phyloP scores from a whole-genome alignment of 257 asterid species.

The Nicotiana attenuata region DNA sequence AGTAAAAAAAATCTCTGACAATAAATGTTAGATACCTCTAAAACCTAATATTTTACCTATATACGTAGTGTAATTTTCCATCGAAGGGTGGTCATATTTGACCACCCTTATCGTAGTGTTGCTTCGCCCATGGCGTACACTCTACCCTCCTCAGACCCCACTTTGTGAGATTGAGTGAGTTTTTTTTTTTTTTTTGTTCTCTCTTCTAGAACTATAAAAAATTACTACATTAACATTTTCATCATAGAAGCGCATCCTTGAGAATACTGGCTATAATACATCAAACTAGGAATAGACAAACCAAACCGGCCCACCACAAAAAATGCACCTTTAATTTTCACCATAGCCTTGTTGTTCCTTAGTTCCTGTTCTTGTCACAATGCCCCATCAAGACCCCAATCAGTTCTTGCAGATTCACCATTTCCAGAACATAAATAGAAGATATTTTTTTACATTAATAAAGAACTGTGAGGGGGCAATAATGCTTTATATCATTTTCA shows the following conservation, averaged over 20 bases:
- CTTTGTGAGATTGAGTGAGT: too few relatives aligned
- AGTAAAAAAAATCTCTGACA: too few relatives aligned
- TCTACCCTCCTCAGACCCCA: too few relatives aligned
- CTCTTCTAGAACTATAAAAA: not conserved
- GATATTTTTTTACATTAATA: not conserved
- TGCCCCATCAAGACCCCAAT: not conserved
- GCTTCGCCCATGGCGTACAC: too few relatives aligned
- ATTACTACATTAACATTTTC: not conserved
- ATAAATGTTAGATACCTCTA: too few relatives aligned
- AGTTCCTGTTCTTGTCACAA: slow-evolving; percentile 8
- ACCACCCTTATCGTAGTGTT: too few relatives aligned
- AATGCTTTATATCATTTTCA: not conserved
- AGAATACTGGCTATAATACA: not conserved
- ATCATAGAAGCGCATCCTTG: not conserved
- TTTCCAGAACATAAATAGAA: not conserved
- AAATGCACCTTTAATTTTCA: not conserved
- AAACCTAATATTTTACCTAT: too few relatives aligned
- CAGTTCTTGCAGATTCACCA: not conserved
- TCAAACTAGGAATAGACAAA: not conserved
- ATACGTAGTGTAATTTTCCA: too few relatives aligned
- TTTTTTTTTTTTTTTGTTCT: too few relatives aligned
- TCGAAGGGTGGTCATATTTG: too few relatives aligned
- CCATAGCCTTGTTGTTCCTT: slow-evolving; percentile 9
- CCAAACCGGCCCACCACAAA: not conserved
- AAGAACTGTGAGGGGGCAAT: not conserved